Conservation (phyloP, 1,139 yeast genomes). For the Taphrina pruni region DNA sequence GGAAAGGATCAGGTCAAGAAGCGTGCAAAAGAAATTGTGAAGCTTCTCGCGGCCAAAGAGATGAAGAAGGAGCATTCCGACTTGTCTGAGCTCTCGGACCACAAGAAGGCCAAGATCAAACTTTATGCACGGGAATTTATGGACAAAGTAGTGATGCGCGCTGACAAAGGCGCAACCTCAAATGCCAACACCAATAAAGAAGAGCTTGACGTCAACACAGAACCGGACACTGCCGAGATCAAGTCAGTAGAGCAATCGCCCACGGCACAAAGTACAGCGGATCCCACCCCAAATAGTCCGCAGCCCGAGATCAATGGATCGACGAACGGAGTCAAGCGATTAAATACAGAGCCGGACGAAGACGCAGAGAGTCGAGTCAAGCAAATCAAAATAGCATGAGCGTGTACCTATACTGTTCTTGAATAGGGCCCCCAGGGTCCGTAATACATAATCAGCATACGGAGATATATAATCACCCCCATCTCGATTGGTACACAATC, state of each 20-base stretch:
- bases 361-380: neutral
- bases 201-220: neutral
- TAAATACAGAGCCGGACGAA: neutral
- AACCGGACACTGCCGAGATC: neutral
- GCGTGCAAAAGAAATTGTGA: constrained; percentile 68
- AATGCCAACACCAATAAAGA: neutral
- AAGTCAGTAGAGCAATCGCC: neutral
- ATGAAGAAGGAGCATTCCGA: constrained; percentile 47
- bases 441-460: constrained; percentile 4
- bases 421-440: neutral
- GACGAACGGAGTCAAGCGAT: constrained; percentile 6
- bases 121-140: constrained; percentile 69
- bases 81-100: constrained; percentile 63
- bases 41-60: constrained; percentile 47
- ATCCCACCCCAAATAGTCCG: constrained; percentile 3
- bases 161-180: neutral
- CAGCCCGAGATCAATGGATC: neutral
- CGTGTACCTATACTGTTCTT: constrained; percentile 8
- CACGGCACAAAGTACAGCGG: neutral
- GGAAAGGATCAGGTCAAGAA: constrained; percentile 76
- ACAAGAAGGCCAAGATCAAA: constrained; percentile 72
- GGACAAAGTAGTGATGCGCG: constrained; percentile 61
- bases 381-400: constrained; percentile 13
- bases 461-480: neutral
- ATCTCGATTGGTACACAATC: neutral